Base-by-base conservation (phyloP, 768 basidiomycete genomes). In the Russula griseocarnosa region DNA sequence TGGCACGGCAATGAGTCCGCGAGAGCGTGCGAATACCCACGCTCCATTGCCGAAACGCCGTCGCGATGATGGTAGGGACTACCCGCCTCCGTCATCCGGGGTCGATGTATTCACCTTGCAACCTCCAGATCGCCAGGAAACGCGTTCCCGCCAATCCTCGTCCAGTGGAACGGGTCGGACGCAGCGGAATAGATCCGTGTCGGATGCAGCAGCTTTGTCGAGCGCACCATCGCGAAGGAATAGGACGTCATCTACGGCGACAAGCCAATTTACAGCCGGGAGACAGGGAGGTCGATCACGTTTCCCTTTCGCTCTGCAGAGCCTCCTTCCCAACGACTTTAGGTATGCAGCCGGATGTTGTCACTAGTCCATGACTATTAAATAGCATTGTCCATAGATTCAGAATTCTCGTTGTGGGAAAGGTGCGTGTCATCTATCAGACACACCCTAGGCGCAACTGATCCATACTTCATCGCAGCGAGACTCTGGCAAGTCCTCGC, bases 341-440 rank as follows among this genome's bases (percentile, higher is more conserved):
- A 64, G 63, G 63, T 60, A 55, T 34, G 46, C 7, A 20, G 30
- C 28, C 46, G 10, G 20, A 32, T 7, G 9, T 40, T 30, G n/a
- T 30, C 6, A 16, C 20, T 22, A 3, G 20, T 49, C 8, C 24
- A 42, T 40, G 22, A 55, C 28, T 54, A 30, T 16, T 14, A 32
- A 7, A 14, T 14, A 24, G 11, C 6, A n/a, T 28, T 1, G 8
- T 50, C 42, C 16, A 30, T 20, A 64, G 63, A 26, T 60, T 64
- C 53, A 49, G 53, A 32, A 49, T 64, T 60, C 58, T 64, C 46
- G 58, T 59, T 13, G 36, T 55, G 7, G 63, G 63, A 22, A 46
- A 60, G 44, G 63, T 64, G 44, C 18, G 63, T 42, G n/a, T 18
- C n/a, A 0, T 7, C n/a, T n/a, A 13, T 22, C n/a, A 9, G 28